Base-by-base conservation (phyloP, 805 yeast genomes). In the Cyberlindnera xishuangbannaensis region DNA sequence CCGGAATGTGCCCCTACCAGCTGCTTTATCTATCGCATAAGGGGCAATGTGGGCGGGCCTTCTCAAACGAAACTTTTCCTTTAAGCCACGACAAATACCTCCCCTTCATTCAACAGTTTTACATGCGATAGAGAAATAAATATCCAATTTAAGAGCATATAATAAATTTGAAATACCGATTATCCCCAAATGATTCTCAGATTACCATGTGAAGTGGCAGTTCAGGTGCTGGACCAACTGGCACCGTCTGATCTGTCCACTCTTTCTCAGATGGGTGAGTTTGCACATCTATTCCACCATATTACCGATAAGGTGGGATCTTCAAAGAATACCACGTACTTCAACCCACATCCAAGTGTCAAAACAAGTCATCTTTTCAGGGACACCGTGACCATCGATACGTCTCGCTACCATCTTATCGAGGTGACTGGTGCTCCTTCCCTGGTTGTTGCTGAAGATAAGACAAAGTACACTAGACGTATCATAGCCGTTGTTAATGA, bases 351-450 rank as follows among this genome's bases (percentile, higher is more conserved):
- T 20, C 28, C 38, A 10, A 6, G 3, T 1, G 40, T 37, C 14
- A 22, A 17, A 13, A 9, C 21, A 7, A 21, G 11, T 10, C 36
- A 34, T 11, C 26, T 41, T 14, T 37, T 29, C 27, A n/a, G 26
- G 6, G 36, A 24, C 11, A 19, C 17, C 10, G 12, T 32, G 6
- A 15, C 5, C 6, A 15, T 33, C 6, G 45, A 41, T 25, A 27
- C 42, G 4, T 41, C 45, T 13, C 27, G 39, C n/a, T 35, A 37
- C 25, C 33, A 35, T 24, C 26, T 41, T 10, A 27, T 41, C n/a
- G 45, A 41, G 15, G 40, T 41, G 19, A 35, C 24, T n/a, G 45
- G 45, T 10, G 40, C 40, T 4, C 42, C 35, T 30, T 37, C 41
- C 6, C 27, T 41, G 6, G 45, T 37, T 10, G 34, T 33, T 8